Base-by-base conservation (phyloP, 1,139 yeast genomes). In the Dujonia santamariae region DNA sequence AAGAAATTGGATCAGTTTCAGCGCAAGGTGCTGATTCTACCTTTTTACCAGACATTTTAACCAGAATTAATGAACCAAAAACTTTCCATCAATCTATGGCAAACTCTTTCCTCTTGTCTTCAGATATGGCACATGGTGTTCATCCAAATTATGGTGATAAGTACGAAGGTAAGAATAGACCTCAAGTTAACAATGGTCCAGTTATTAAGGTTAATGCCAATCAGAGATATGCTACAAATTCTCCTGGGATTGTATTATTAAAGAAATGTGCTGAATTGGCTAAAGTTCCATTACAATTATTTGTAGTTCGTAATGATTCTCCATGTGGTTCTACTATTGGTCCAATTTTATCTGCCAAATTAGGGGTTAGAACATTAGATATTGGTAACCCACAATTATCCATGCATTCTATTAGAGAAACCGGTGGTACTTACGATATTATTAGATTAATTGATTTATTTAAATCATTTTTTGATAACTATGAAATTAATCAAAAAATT, bases 281-380 rank as follows among this genome's bases (percentile, higher is more conserved):
- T 3, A 63, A 75, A 43, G 81, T 84, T 12, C 90, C 92, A 9
- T 60, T 85, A 40, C 94, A 84, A 53, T 56, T 88, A 39, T 88
- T 92, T 64, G 97, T 90, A 20, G 95, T 85, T 18, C 75, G 94
- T 41, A 92, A 92, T 54, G 96, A 85, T 50, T 80, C 95, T 1
- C 86, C 97, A 3, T 92, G 97, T 61, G 98, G 98, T 2, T 84
- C 96, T 3, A 92, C 98, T 2, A 92, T 92, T 51, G 98, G 98
- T 1, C 97, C 98, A 17, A 84, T 88, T 56, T 66, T 92, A 41
- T 82, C 96, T 21, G 83, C 96, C 3, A 85, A 85, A 49, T 72
- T 92, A 32, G 98, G 98, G 34, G 74, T 92, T 31, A 75, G 95
- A 54, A 87, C 97, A 3, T 63, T 92, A 41, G 98, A 92, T 59